Conservation (phyloP, 345 rosid genomes). For the Gossypium rotundifolium region DNA sequence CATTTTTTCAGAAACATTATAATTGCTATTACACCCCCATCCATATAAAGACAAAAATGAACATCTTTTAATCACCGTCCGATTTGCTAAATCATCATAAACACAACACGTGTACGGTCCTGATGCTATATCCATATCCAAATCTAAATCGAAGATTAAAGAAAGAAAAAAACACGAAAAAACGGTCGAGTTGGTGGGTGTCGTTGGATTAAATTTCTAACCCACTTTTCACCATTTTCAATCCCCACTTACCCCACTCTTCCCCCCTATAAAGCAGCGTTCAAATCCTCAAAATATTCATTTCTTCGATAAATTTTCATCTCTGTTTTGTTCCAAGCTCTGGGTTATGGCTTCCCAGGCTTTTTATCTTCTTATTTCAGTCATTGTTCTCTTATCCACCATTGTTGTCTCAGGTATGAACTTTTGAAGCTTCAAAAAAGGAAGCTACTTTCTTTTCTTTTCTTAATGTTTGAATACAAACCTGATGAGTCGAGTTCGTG, state of each 20-base stretch:
- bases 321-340: neutral
- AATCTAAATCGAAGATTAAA: neutral
- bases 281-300: neutral
- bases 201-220: neutral
- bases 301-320: neutral
- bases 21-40: neutral
- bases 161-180: neutral
- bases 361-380: slow-evolving; percentile 4
- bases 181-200: slow-evolving; percentile 18
- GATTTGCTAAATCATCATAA: neutral
- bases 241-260: slow-evolving; percentile 6
- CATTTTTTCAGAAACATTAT: neutral
- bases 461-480: neutral
- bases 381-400: slow-evolving; percentile 21
- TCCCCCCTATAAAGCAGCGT: neutral
- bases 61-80: neutral
- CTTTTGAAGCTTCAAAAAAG: neutral
- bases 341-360: slow-evolving; percentile 24
- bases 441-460: neutral
- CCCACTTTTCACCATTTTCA: neutral
- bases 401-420: slow-evolving; percentile 32
- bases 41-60: neutral
- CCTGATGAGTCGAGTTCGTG: neutral
- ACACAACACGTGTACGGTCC: neutral
- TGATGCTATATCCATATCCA: neutral